A percentile compares a stretch with the other conserved stretches of the same genome.
phyloP scores from a whole-genome alignment of 202 grass and related monocot genomes.

The Tripidium arundinaceum region DNA sequence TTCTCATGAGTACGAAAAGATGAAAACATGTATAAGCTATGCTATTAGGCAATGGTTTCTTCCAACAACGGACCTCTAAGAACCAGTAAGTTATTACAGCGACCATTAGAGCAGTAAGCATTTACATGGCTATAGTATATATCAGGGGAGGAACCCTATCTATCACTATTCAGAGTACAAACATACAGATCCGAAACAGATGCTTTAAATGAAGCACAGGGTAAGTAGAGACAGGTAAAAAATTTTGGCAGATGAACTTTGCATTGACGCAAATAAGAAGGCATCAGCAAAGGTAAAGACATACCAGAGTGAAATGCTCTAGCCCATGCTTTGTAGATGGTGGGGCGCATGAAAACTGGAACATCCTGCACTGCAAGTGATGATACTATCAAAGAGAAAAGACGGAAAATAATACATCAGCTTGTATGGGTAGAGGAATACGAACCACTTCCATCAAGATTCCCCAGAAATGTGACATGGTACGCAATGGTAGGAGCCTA shows the following conservation, averaged over 20 bases:
- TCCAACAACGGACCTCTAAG: neutral
- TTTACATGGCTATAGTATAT: neutral
- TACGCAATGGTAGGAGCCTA: conserved; percentile 72
- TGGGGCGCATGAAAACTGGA: conserved; percentile 51
- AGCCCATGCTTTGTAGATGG: conserved; percentile 69
- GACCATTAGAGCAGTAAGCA: neutral
- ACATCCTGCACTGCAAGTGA: conserved; percentile 43
- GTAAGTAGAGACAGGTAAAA: neutral
- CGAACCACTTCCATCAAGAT: conserved; percentile 79
- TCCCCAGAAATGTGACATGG: conserved; percentile 78
- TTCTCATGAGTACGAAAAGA: neutral
- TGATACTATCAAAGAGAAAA: neutral
- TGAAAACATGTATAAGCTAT: conserved; percentile 15
- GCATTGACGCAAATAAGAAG: neutral
- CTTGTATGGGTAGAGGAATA: neutral
- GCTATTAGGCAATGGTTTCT: neutral
- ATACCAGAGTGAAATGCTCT: conserved; percentile 76
- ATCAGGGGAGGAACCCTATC: neutral
- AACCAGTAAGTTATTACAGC: neutral
- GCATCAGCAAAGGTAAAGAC: neutral
- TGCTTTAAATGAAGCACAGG: neutral
- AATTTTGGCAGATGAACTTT: neutral
- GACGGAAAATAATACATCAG: neutral
- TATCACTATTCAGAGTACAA: neutral
- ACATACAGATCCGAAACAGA: neutral